Evolutionary conservation across 2,329 filamentous ascomycete species (phyloP).

Genomic region (Penicillium expansum): DNA sequence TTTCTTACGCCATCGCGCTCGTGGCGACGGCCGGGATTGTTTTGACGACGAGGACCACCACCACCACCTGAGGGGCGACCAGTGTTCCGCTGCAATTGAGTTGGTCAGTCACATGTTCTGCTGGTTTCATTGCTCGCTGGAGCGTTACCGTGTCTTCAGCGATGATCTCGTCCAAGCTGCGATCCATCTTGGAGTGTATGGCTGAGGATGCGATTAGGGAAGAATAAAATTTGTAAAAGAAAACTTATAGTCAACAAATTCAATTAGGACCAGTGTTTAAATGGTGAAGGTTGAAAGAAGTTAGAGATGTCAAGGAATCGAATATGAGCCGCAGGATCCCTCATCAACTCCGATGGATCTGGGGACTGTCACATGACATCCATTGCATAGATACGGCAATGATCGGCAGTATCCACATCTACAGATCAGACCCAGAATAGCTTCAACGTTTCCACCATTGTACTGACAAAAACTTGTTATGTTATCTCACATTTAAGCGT

Average conservation of each 20-base stretch:
- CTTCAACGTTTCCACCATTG: background rate
- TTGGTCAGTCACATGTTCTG: constrained; percentile 16
- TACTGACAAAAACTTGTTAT: background rate
- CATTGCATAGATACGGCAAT: background rate
- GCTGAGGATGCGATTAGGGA: background rate
- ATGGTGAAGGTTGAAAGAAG: background rate
- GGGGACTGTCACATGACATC: constrained; percentile 4
- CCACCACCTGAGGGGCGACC: constrained; percentile 28
- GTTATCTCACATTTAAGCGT: background rate
- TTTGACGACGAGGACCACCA: constrained; percentile 31
- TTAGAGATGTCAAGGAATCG: background rate
- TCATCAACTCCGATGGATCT: constrained; percentile 7
- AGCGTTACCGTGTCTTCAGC: constrained; percentile 56
- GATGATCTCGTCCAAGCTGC: constrained; percentile 64
- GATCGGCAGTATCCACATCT: background rate
- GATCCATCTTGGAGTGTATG: constrained; percentile 53
- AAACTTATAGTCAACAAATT: background rate
- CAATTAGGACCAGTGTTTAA: background rate
- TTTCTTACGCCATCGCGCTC: constrained; percentile 89
- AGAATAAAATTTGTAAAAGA: background rate
- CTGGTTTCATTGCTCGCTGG: constrained; percentile 2
- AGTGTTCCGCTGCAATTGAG: constrained; percentile 22
- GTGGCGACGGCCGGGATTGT: constrained; percentile 63
- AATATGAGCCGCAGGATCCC: constrained; percentile 8
- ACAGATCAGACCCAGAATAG: background rate